phyloP scores from a whole-genome alignment of 352 stramenopile species.

The Globisporangium mamillatum region DNA sequence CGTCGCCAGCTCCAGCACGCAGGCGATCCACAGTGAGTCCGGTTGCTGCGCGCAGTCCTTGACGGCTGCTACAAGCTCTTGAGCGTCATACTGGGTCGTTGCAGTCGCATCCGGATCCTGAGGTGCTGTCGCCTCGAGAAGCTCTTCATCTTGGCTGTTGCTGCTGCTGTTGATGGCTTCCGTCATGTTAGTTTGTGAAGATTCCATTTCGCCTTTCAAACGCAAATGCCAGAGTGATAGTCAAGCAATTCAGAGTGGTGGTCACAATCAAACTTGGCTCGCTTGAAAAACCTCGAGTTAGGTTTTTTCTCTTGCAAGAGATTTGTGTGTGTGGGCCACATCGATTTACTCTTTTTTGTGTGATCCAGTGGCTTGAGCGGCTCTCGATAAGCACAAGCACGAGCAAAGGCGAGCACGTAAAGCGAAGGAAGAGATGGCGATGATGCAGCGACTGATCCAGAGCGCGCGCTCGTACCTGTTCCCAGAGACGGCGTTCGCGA shows the following conservation, averaged over 20 bases:
- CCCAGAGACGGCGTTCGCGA: constrained; percentile 45
- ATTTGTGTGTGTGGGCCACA: constrained; percentile 1
- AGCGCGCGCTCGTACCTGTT: constrained; percentile 55
- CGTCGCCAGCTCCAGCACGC: constrained; percentile 12
- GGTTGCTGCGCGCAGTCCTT: background rate
- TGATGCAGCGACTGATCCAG: constrained; percentile 70
- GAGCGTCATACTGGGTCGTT: background rate
- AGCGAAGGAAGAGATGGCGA: constrained; percentile 19
- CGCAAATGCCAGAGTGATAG: background rate
- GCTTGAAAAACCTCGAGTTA: background rate
- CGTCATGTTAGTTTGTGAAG: background rate
- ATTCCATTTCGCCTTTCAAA: background rate
- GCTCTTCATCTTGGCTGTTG: background rate
- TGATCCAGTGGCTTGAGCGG: constrained; percentile 13
- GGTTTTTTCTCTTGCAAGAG: background rate
- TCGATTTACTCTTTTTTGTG: background rate
- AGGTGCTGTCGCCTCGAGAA: background rate
- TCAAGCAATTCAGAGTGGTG: constrained; percentile 1
- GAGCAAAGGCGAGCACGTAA: background rate
- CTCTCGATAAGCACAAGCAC: constrained; percentile 8
- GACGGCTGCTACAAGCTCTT: background rate
- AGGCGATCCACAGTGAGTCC: constrained; percentile 11
- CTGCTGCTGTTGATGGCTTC: background rate
- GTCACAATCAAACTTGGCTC: background rate
- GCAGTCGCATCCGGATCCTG: background rate